Percentiles rank a stretch among this genome's conserved stretches.
Conservation (phyloP, 345 rosid species). For the Geranium brycei region DNA sequence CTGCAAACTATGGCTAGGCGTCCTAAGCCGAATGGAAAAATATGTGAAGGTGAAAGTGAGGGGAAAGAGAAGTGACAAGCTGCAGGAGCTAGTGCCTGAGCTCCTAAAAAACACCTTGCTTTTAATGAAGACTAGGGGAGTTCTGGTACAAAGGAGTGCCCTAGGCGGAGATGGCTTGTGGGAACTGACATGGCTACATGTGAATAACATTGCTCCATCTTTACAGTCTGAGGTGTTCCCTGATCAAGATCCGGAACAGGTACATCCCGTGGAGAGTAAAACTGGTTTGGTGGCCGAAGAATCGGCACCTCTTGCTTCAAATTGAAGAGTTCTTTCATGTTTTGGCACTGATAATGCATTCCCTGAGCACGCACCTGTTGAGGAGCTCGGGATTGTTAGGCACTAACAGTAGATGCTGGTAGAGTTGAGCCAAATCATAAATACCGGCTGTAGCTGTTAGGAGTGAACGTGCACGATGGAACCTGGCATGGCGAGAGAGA, state of each 20-base stretch:
- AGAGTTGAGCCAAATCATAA: too few relatives aligned
- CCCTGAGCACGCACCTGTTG: too few relatives aligned
- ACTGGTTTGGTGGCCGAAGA: background rate
- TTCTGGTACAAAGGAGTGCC: slow-evolving; percentile 58
- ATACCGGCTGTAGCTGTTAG: too few relatives aligned
- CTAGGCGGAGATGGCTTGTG: slow-evolving; percentile 94
- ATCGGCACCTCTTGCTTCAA: background rate
- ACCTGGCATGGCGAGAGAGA: too few relatives aligned
- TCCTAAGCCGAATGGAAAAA: slow-evolving; percentile 86
- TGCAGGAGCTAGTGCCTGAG: slow-evolving; percentile 75
- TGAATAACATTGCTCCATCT: slow-evolving; percentile 68
- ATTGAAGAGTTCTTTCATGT: background rate
- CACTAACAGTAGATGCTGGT: too few relatives aligned
- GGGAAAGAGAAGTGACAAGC: slow-evolving; percentile 85
- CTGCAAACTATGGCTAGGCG: slow-evolving; percentile 93
- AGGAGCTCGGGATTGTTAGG: too few relatives aligned
- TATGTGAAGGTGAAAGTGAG: slow-evolving; percentile 79
- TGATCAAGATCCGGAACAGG: slow-evolving; percentile 26
- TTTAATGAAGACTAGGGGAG: slow-evolving; percentile 74
- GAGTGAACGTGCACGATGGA: too few relatives aligned
- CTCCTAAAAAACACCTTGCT: slow-evolving; percentile 75
- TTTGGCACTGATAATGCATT: too few relatives aligned
- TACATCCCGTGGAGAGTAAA: background rate
- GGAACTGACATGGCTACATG: slow-evolving; percentile 97
- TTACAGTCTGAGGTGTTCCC: slow-evolving; percentile 84